phyloP scores from a whole-genome alignment of 2,329 filamentous ascomycete genomes.

The Magnaporthales sp. region DNA sequence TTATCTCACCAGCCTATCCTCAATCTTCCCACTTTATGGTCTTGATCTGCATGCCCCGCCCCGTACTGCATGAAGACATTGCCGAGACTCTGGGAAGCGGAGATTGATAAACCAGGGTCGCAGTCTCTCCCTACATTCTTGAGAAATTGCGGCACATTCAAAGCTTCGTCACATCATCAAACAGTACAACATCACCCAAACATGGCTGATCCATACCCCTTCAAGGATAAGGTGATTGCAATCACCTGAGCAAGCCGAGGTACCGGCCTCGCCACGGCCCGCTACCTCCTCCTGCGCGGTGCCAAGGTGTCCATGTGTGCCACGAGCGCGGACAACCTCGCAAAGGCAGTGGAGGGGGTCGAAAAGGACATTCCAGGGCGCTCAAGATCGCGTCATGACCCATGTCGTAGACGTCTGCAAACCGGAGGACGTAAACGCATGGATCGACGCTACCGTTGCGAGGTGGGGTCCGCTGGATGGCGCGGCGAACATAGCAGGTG shows the following conservation, averaged over 20 bases:
- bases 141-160: neutral
- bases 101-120: neutral
- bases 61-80: neutral
- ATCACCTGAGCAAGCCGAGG: slow-evolving; percentile 7
- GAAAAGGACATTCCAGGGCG: neutral
- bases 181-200: neutral
- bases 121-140: neutral
- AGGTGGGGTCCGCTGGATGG: slow-evolving; percentile 18
- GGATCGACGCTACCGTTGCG: slow-evolving; percentile 16
- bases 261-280: slow-evolving; percentile 6
- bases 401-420: slow-evolving; percentile 17
- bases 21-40: neutral
- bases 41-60: neutral
- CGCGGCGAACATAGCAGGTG: slow-evolving; percentile 21
- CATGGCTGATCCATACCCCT: slow-evolving; percentile 6
- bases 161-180: neutral
- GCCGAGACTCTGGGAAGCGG: no score
- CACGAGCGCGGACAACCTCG: slow-evolving; percentile 4
- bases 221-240: slow-evolving; percentile 8
- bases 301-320: slow-evolving; percentile 7
- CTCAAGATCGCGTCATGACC: slow-evolving; percentile 7
- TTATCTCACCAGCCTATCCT: neutral
- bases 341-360: slow-evolving; percentile 6
- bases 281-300: slow-evolving; percentile 5
- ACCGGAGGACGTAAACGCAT: slow-evolving; percentile 15